Percentiles rank a stretch among this genome's conserved stretches.
Conservation (phyloP, 768 basidiomycete species). For the Hydnomerulius pinastri region DNA sequence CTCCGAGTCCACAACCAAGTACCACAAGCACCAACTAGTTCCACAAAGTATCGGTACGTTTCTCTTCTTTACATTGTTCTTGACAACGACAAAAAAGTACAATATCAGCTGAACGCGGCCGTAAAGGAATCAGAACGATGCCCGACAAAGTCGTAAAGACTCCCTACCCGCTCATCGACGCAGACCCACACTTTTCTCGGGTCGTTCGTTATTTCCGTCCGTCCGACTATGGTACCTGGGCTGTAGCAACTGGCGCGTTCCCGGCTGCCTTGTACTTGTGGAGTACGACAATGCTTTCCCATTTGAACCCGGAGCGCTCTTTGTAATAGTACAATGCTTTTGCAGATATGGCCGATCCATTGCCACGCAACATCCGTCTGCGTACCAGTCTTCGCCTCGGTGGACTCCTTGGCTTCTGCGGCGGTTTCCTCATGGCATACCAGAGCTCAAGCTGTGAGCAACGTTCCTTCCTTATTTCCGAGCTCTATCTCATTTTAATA, state of each 20-base stretch:
- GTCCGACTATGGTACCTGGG: constrained; percentile 87
- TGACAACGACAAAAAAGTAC: background rate
- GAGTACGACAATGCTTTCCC: constrained; percentile 55
- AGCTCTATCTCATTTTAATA: constrained; percentile 12
- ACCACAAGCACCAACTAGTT: background rate
- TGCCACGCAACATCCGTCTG: constrained; percentile 37
- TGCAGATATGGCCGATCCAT: constrained; percentile 48
- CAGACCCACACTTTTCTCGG: constrained; percentile 85
- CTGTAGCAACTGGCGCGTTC: constrained; percentile 74
- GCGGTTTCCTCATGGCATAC: constrained; percentile 93
- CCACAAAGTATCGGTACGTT: too few species aligned
- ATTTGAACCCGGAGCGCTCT: background rate
- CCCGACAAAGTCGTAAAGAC: constrained; percentile 54
- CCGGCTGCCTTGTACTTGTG: constrained; percentile 80
- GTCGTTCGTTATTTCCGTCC: constrained; percentile 89
- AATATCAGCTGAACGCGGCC: too few species aligned
- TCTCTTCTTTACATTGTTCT: constrained; percentile 2
- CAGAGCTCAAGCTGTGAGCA: constrained; percentile 83
- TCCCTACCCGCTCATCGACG: constrained; percentile 89
- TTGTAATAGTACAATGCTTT: constrained; percentile 13
- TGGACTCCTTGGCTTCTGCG: constrained; percentile 80
- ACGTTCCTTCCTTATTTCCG: constrained; percentile 7
- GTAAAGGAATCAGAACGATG: too few species aligned
- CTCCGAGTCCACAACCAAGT: constrained; percentile 9
- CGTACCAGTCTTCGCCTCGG: constrained; percentile 52